phyloP scores from a whole-genome alignment of 169 alveolate species.

The Plasmodium vinckei region DNA sequence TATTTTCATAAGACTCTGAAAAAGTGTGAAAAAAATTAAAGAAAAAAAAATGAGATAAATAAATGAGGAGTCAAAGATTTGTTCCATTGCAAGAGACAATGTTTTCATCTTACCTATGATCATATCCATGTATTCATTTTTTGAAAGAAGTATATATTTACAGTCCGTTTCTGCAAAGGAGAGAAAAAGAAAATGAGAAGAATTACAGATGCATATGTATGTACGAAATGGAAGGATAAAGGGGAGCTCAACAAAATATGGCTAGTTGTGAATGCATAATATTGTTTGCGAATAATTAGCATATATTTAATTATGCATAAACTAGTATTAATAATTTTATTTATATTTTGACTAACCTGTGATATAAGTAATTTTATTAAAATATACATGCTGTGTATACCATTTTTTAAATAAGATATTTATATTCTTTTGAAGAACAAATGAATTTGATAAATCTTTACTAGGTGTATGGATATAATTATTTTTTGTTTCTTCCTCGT shows the following conservation, averaged over 20 bases:
- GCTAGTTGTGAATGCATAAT: not conserved
- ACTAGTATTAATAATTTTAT: not conserved
- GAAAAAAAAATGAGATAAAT: slow-evolving; percentile 8
- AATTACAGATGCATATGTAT: not conserved
- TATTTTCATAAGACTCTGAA: slow-evolving; percentile 60
- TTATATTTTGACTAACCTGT: slow-evolving; percentile 17
- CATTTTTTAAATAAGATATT: slow-evolving; percentile 60
- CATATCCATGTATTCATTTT: slow-evolving; percentile 74
- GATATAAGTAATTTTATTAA: slow-evolving; percentile 35
- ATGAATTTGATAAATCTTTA: not conserved
- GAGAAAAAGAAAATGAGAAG: not conserved
- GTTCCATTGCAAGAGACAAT: not conserved
- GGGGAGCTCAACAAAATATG: not conserved
- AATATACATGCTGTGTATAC: slow-evolving; percentile 74
- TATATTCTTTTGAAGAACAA: slow-evolving; percentile 37
- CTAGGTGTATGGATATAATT: not conserved
- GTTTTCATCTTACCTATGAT: slow-evolving; percentile 31
- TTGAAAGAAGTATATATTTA: slow-evolving; percentile 19
- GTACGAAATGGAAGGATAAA: not conserved
- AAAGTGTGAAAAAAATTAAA: not conserved
- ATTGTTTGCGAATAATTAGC: too few relatives aligned
- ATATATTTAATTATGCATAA: not conserved
- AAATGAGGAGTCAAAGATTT: not conserved
- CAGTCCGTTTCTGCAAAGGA: slow-evolving; percentile 11
- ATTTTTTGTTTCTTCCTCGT: not conserved